Percentiles rank a stretch among this genome's conserved stretches.
These are phyloP conservation scores for Boletus rufocinnamomeus DNA, from an alignment of 768 basidiomycete genomes.

Conservation along the genomic window DNA sequence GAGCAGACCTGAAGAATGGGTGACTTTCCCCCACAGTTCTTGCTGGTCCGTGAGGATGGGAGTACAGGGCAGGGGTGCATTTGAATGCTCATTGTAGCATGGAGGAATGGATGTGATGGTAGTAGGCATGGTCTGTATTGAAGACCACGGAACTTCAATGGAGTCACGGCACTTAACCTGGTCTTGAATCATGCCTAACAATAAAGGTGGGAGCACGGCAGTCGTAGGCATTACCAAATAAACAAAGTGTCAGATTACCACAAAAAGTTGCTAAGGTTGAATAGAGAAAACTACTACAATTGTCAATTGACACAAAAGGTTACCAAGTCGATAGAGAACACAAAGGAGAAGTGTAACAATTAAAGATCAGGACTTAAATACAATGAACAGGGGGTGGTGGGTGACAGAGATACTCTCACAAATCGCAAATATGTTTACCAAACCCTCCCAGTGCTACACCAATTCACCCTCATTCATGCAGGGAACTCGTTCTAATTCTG, in stretches of 20 bases:
- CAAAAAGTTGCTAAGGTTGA: too few species aligned
- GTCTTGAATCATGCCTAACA: background rate
- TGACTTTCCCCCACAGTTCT: conserved; percentile 7
- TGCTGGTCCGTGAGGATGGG: conserved; percentile 3
- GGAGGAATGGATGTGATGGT: background rate
- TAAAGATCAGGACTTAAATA: background rate
- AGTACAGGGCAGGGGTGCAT: background rate
- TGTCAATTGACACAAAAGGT: too few species aligned
- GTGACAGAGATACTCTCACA: background rate
- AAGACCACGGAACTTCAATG: background rate
- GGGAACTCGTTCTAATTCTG: background rate
- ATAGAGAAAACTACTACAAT: too few species aligned
- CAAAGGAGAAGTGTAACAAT: background rate
- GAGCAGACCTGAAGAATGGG: background rate
- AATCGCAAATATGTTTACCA: background rate
- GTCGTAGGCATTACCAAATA: background rate
- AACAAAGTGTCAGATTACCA: background rate
- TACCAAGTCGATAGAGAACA: too few species aligned
- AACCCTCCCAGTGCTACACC: background rate
- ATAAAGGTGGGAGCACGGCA: background rate
- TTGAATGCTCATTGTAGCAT: conserved; percentile 4
- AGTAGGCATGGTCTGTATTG: conserved; percentile 1
- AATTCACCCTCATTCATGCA: background rate
- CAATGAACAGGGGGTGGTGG: background rate
- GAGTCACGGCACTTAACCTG: background rate